A percentile compares a stretch with the other conserved stretches of the same genome.
phyloP scores from a whole-genome alignment of 2,329 filamentous ascomycete genomes.

The Beauveria brongniartii region DNA sequence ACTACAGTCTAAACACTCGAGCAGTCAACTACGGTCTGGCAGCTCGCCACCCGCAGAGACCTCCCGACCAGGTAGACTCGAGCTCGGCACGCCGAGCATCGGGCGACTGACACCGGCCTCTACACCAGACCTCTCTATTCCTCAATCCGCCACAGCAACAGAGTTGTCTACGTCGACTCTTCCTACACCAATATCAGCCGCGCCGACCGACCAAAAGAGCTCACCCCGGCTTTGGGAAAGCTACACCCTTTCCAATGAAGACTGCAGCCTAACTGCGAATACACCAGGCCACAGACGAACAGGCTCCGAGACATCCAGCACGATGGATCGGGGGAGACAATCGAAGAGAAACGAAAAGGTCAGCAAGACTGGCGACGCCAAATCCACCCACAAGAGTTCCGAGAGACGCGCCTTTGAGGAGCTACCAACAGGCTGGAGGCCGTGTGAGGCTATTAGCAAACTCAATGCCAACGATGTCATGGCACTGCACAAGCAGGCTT shows the following conservation, averaged over 20 bases:
- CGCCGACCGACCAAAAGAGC: constrained; percentile 30
- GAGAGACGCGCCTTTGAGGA: constrained; percentile 52
- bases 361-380: constrained; percentile 21
- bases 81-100: constrained; percentile 39
- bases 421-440: constrained; percentile 50
- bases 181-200: constrained; percentile 43
- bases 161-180: constrained; percentile 31
- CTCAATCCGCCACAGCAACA: constrained; percentile 30
- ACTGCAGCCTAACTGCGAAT: constrained; percentile 10
- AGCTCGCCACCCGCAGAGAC: constrained; percentile 33
- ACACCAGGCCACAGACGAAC: constrained; percentile 38
- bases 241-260: constrained; percentile 17
- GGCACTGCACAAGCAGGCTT: constrained; percentile 50
- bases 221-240: constrained; percentile 40
- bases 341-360: constrained; percentile 44
- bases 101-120: constrained; percentile 38
- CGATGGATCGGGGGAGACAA: constrained; percentile 55
- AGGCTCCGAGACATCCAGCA: constrained; percentile 49
- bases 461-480: constrained; percentile 41
- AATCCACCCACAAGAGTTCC: constrained; percentile 27
- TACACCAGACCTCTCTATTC: constrained; percentile 31
- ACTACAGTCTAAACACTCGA: constrained; percentile 29
- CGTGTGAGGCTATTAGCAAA: constrained; percentile 41
- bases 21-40: constrained; percentile 38
- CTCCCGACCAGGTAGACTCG: constrained; percentile 32